Base-by-base conservation (phyloP, 73 alveolate genomes). In the Breviolum minutum region DNA sequence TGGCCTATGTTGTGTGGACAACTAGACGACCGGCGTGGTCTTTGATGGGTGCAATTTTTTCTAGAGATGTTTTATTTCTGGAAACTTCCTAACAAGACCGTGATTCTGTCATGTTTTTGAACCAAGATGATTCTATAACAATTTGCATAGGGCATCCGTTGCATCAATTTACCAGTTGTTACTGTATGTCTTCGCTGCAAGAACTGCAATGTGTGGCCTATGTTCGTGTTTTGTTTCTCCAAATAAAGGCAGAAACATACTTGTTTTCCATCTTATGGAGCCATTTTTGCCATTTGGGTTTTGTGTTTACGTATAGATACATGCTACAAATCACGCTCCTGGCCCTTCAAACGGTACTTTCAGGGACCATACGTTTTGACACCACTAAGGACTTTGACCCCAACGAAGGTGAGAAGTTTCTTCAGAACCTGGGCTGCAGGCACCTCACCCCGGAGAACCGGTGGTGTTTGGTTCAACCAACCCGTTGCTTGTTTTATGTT, bases 361-460 rank as follows among this genome's bases (percentile, higher is more conserved):
- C 20, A 24, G 26, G 27, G 26, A 20, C 79, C 19, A 24, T 16
- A 19, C 27, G 19, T 69, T 69, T 24, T 69, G 27, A 69, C 87
- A 79, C 26, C 8, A 20, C 85, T 6, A 60, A 88, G 95, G 95
- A 88, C 30, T 61, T 54, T 88, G 86, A 88, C 95, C 16, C 85
- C 95, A 27, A 88, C 95, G 54, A 88, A 88, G 60, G 70, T 88
- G 22, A 88, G 74, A 60, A 66, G 85, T 17, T 88, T 88, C 85
- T 88, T 88, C 86, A 66, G 95, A 30, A 88, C 95, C 48, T 88
- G 95, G 95, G 84, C 85, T 13, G 95, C 81, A 88, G 95, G 95
- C 95, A 4, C 63, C n/a, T 17, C 26, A 68, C 30, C 69, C 13
- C 0, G 30, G n/a, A 32, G 90, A 29, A 30, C 48, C 30, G 22